Conservation (phyloP, 768 basidiomycete species). For the Dictyophora rubrovolvata region DNA sequence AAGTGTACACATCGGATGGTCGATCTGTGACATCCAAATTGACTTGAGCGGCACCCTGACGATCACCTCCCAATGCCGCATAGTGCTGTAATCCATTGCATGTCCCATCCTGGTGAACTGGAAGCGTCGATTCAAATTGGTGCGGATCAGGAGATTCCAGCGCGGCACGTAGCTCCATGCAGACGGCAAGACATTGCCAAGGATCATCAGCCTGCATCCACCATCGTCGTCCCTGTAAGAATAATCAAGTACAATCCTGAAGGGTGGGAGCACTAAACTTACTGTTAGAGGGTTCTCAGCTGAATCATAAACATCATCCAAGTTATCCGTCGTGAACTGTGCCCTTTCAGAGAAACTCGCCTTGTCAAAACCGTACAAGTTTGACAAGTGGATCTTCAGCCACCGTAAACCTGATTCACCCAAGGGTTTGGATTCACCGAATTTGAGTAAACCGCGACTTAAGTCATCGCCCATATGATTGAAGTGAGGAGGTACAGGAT, state of each 20-base stretch:
- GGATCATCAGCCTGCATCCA: constrained; percentile 91
- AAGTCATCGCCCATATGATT: constrained; percentile 95
- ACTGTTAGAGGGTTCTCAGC: constrained; percentile 73
- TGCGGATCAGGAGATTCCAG: constrained; percentile 57
- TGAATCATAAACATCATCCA: constrained; percentile 74
- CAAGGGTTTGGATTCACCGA: constrained; percentile 69
- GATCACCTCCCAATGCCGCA: constrained; percentile 92
- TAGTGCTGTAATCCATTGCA: constrained; percentile 99
- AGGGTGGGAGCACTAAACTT: constrained; percentile 16
- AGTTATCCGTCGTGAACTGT: constrained; percentile 56
- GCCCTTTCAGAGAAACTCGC: constrained; percentile 90
- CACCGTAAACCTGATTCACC: constrained; percentile 81
- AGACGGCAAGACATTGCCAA: constrained; percentile 94
- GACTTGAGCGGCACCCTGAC: constrained; percentile 80
- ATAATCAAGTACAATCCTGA: neutral
- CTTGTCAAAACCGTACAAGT: constrained; percentile 91
- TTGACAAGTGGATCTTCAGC: constrained; percentile 93
- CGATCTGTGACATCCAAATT: constrained; percentile 77
- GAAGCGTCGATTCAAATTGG: constrained; percentile 56
- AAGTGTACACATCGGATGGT: constrained; percentile 92
- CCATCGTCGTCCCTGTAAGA: constrained; percentile 61
- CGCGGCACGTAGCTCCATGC: constrained; percentile 79
- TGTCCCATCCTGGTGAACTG: constrained; percentile 95
- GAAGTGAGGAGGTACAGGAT: constrained; percentile 92
- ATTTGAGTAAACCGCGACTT: constrained; percentile 74